A percentile compares a stretch with the other conserved stretches of the same genome.
phyloP scores from a whole-genome alignment of 768 basidiomycete species.

The Lyophyllum atratum region DNA sequence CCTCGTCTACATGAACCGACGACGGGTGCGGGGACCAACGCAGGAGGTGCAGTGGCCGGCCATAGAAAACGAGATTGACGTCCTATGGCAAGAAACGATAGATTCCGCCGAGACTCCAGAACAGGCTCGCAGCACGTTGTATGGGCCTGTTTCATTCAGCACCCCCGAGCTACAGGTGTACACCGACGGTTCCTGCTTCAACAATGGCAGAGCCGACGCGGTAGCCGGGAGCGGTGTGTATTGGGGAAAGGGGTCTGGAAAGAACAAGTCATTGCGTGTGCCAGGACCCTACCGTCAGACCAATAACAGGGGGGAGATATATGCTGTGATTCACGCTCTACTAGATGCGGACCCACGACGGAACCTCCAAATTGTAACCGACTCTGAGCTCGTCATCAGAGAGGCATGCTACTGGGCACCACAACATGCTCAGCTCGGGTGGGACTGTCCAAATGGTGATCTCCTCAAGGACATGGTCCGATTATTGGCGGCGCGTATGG shows the following conservation, averaged over 20 bases:
- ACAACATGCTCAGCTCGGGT: conserved; percentile 27
- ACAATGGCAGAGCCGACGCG: no score
- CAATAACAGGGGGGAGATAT: background rate
- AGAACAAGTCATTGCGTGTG: background rate
- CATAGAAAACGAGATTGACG: no score
- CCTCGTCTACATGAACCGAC: no score
- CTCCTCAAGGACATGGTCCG: conserved; percentile 28
- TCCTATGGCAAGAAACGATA: no score
- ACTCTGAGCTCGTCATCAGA: conserved; percentile 21
- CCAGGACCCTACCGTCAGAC: background rate
- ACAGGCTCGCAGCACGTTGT: no score
- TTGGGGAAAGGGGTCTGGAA: background rate
- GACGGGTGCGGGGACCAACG: no score
- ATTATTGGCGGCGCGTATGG: background rate
- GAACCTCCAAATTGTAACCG: background rate
- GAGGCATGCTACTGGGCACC: conserved; percentile 39
- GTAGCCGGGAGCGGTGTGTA: background rate
- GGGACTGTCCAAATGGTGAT: conserved; percentile 18
- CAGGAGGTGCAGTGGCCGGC: no score
- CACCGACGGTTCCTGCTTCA: no score
- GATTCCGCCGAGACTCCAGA: no score
- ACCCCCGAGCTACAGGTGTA: no score
- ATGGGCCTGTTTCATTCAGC: no score
- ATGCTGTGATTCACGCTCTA: background rate
- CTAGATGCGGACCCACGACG: background rate